Evolutionary conservation across 768 basidiomycete genomes (phyloP).

Genomic region (Glaciozyma martinii): DNA sequence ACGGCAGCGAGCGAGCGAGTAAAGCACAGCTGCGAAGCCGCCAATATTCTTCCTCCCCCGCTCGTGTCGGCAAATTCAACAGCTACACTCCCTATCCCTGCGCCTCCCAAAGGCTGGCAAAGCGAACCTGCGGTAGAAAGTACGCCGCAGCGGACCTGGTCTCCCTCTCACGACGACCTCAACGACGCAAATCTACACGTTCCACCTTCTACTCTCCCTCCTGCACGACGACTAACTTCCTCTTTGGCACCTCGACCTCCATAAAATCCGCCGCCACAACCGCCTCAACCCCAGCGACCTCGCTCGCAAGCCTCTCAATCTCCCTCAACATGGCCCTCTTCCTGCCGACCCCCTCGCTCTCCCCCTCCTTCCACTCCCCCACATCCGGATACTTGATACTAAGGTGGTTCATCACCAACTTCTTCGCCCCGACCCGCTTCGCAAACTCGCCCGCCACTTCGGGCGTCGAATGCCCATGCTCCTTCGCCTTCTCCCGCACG

Average conservation of each 20-base stretch:
- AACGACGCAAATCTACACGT: no score
- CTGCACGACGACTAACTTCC: neutral
- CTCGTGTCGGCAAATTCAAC: no score
- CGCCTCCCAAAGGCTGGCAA: no score
- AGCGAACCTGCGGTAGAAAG: no score
- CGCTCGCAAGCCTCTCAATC: conserved; percentile 21
- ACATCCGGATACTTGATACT: conserved; percentile 50
- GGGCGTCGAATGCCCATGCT: conserved; percentile 69
- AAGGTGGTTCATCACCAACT: conserved; percentile 68
- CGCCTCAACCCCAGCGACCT: conserved; percentile 1
- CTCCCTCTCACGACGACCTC: no score
- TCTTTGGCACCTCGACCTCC: conserved; percentile 18
- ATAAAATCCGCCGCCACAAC: conserved; percentile 26
- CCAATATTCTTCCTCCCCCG: no score
- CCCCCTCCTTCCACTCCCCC: neutral
- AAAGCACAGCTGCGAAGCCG: no score
- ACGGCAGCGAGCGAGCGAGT: no score
- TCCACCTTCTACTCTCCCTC: no score
- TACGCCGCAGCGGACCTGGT: no score
- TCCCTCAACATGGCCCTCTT: conserved; percentile 9
- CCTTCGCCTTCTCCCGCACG: conserved; percentile 55
- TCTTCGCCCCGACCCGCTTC: conserved; percentile 50
- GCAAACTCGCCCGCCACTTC: conserved; percentile 63
- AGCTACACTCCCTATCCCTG: no score
- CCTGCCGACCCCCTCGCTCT: neutral